A percentile compares a stretch with the other conserved stretches of the same genome.
Conservation (phyloP, 805 yeast genomes). For the Kuraishia hungarica region DNA sequence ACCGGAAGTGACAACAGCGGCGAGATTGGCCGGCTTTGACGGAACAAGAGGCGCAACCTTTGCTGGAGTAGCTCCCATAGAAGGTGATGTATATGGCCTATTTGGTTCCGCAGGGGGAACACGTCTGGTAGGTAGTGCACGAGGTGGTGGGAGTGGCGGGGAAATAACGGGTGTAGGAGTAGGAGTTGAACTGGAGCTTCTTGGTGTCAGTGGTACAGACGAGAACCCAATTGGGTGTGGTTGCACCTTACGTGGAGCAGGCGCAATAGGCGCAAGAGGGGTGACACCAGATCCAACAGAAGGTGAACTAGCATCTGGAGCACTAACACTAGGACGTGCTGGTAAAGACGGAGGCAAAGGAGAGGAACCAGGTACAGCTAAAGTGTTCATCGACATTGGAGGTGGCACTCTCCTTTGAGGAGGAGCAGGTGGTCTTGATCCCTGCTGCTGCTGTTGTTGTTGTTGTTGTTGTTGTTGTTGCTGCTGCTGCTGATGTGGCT, state of each 20-base stretch:
- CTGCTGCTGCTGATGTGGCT: background rate
- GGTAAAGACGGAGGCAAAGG: slow-evolving; percentile 47
- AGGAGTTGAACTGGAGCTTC: background rate
- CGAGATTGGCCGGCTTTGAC: slow-evolving; percentile 18
- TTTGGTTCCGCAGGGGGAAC: background rate
- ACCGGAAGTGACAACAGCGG: slow-evolving; percentile 5
- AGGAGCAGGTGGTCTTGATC: background rate
- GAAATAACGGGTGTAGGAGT: slow-evolving; percentile 1
- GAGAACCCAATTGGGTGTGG: slow-evolving; percentile 2
- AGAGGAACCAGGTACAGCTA: too few species aligned
- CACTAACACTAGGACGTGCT: slow-evolving; percentile 63
- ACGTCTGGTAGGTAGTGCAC: slow-evolving; percentile 20
- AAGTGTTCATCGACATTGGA: background rate
- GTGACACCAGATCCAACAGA: slow-evolving; percentile 40
- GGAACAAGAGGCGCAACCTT: slow-evolving; percentile 24
- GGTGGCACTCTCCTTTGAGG: background rate
- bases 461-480: too few species aligned
- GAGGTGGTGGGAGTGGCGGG: slow-evolving; percentile 14
- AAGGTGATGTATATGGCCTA: background rate
- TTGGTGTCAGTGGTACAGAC: slow-evolving; percentile 3
- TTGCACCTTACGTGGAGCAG: slow-evolving; percentile 1
- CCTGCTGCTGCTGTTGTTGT: too few species aligned
- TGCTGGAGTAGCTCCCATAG: slow-evolving; percentile 1
- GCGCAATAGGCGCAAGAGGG: slow-evolving; percentile 25
- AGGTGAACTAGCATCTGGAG: slow-evolving; percentile 46